Percentiles rank a stretch among this genome's conserved stretches.
Evolutionary conservation across 352 stramenopile species (phyloP).

Genomic region (Bremia lactucae): DNA sequence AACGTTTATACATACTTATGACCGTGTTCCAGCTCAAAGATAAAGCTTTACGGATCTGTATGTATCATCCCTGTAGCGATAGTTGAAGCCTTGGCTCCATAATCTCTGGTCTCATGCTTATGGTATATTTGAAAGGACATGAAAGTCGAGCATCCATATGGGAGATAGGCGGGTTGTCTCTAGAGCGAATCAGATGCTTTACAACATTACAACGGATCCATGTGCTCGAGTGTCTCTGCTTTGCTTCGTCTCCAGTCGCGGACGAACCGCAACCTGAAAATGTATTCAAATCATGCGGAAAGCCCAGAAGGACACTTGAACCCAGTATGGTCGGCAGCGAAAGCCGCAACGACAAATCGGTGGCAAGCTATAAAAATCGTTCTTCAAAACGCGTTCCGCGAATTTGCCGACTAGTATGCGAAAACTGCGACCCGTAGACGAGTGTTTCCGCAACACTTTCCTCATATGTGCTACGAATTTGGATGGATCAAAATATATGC

Average conservation of each 20-base stretch:
- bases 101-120: too few relatives aligned
- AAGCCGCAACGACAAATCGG: constrained; percentile 1
- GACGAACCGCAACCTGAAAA: constrained; percentile 9
- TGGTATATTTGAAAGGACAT: too few relatives aligned
- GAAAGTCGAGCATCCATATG: too few relatives aligned
- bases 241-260: constrained; percentile 14
- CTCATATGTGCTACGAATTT: too few relatives aligned
- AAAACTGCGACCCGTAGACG: not conserved
- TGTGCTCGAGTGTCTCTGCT: constrained; percentile 13
- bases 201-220: constrained; percentile 15
- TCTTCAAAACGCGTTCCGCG: constrained; percentile 10
- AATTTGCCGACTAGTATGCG: constrained; percentile 13
- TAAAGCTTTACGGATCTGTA: too few relatives aligned
- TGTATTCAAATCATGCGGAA: constrained; percentile 15
- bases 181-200: not conserved
- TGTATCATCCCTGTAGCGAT: too few relatives aligned
- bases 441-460: too few relatives aligned
- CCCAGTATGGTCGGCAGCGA: not conserved
- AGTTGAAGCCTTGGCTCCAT: too few relatives aligned
- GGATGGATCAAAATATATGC: constrained; percentile 5
- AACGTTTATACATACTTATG: too few relatives aligned
- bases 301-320: constrained; percentile 1
- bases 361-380: constrained; percentile 5
- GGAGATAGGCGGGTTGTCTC: too few relatives aligned
- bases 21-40: too few relatives aligned